Percentiles rank a stretch among this genome's conserved stretches.
Evolutionary conservation across 306 rosid genomes (phyloP).

Genomic region (Lagenaria siceraria): DNA sequence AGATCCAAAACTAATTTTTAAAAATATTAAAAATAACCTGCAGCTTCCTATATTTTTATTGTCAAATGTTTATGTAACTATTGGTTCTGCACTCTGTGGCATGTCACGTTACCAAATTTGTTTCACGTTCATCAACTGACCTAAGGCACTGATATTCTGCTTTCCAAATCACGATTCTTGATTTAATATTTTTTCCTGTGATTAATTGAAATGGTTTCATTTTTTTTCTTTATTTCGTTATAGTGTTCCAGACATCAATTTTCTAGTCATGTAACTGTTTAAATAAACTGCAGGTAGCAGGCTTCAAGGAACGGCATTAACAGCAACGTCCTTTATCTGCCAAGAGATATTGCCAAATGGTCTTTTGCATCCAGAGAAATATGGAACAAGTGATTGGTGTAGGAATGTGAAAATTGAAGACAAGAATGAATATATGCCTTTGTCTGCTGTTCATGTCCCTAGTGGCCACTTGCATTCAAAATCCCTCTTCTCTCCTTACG

Average conservation of each 20-base stretch:
- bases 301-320: neutral
- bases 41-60: neutral
- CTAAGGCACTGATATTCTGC: neutral
- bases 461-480: constrained; percentile 6
- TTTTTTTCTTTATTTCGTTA: neutral
- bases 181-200: neutral
- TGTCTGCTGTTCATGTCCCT: constrained; percentile 1
- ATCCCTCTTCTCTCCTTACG: constrained; percentile 2
- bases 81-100: neutral
- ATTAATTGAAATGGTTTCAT: neutral
- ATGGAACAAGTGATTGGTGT: constrained; percentile 8
- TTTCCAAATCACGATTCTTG: neutral
- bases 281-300: neutral
- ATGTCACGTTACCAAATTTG: neutral
- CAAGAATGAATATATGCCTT: neutral
- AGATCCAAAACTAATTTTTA: neutral
- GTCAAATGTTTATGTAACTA: neutral
- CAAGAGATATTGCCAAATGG: constrained; percentile 10
- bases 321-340: constrained; percentile 11
- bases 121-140: neutral
- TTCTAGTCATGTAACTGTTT: neutral
- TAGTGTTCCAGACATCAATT: neutral
- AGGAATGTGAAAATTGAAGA: constrained; percentile 10
- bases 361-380: constrained; percentile 3
- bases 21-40: neutral